Conservation (phyloP, 1,284 basidiomycete species). For the Papiliotrema terrestris region DNA sequence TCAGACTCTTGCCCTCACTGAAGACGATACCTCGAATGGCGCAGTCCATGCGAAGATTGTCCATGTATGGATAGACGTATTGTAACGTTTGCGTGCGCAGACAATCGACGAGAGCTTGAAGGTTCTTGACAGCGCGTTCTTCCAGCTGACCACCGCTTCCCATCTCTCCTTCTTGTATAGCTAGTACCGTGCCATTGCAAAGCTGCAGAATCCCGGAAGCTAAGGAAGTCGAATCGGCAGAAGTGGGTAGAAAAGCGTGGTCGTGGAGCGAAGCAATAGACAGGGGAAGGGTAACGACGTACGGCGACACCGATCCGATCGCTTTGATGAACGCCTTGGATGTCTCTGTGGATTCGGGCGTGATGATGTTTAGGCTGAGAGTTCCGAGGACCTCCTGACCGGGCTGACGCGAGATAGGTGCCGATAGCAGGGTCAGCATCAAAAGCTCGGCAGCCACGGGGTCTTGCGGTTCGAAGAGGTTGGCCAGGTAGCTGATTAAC, state of each 20-base stretch:
- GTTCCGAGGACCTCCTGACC: conserved; percentile 38
- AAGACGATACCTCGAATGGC: conserved; percentile 33
- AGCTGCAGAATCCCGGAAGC: conserved; percentile 44
- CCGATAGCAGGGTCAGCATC: conserved; percentile 36
- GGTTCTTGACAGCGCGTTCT: conserved; percentile 40
- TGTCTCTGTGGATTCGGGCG: conserved; percentile 5
- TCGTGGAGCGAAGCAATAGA: conserved; percentile 37
- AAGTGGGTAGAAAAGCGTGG: conserved; percentile 30
- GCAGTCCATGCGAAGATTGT: conserved; percentile 44
- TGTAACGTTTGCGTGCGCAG: conserved; percentile 35
- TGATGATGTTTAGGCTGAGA: conserved; percentile 37
- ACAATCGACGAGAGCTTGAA: conserved; percentile 36
- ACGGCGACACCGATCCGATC: conserved; percentile 23
- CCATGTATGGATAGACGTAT: conserved; percentile 48
- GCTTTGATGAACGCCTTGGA: conserved; percentile 9
- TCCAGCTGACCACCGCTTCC: conserved; percentile 42
- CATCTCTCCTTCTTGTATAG: conserved; percentile 42
- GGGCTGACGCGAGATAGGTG: conserved; percentile 29
- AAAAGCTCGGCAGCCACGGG: conserved; percentile 36
- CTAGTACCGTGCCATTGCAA: conserved; percentile 27
- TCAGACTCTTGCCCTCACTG: conserved; percentile 42
- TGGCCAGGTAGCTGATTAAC: conserved; percentile 35
- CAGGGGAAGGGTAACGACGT: conserved; percentile 29
- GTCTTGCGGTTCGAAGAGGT: conserved; percentile 33
- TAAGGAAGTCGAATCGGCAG: conserved; percentile 31